Base-by-base conservation (phyloP, 345 rosid genomes). In the Lenwebbia sp. region DNA sequence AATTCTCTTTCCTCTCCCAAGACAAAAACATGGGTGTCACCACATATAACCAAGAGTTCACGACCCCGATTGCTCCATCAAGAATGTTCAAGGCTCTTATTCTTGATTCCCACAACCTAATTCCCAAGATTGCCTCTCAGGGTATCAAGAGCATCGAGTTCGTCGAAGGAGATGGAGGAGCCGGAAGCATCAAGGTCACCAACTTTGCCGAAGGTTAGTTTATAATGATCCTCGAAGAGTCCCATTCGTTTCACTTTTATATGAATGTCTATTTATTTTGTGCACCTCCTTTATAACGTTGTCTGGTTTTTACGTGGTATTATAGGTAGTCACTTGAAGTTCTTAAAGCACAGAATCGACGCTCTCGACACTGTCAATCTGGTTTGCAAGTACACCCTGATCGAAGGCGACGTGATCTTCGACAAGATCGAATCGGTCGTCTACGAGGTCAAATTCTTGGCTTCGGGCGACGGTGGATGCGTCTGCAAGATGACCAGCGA, bases 281-380 rank as follows among this genome's bases (percentile, higher is more conserved):
- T 7, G 21, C 28, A 1, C 41, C 0, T 62, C 37, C 3, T 30
- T 15, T 62, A 62, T 37, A 30, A 62, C 9, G 41, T 62, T 62
- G 17, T 62, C 0, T 30, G 41, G 21, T 62, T 30, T 30, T 30
- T 30, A 4, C 23, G 13, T 62, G 75, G 41, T 3, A 62, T 30
- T 62, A 62, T 30, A 62, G 91, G 87, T 0, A n/a, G 76, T 51
- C 83, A 82, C 13, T 51, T 85, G 44, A 87, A 85, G 17, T 33
- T 33, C 85, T 55, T 86, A 82, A 88, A 86, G 88, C 90, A 90
- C 51, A 83, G 85, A 87, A 86, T 90, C 8, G 92, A 91, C 44
- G 88, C 55, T 44, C 23, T 91, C 2, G 93, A 91, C 54, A 70
- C 74, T 10, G 88, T 84, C 54, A 89, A 84, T 17, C 30, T 88